phyloP scores from a whole-genome alignment of 1,284 basidiomycete genomes.

The Papiliotrema laurentii region DNA sequence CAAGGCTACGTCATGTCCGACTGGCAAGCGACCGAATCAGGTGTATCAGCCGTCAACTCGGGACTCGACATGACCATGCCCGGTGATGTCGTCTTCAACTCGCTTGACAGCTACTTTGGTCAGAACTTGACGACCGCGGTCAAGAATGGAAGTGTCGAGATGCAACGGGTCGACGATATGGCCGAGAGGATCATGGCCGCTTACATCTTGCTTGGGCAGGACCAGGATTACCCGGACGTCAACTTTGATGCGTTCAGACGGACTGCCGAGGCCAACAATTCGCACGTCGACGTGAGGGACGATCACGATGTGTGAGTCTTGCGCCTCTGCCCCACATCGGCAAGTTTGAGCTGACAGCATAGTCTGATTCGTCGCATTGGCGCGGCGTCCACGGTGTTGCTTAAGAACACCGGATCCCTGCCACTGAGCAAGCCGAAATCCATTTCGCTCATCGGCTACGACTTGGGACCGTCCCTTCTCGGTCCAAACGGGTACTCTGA shows the following conservation, averaged over 20 bases:
- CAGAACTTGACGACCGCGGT: slow-evolving; percentile 55
- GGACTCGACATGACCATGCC: slow-evolving; percentile 66
- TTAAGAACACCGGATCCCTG: slow-evolving; percentile 64
- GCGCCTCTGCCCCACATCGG: neutral
- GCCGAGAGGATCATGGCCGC: slow-evolving; percentile 60
- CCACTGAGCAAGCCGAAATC: slow-evolving; percentile 53
- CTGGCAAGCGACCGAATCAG: slow-evolving; percentile 61
- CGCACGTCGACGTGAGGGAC: slow-evolving; percentile 65
- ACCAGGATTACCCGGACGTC: slow-evolving; percentile 54
- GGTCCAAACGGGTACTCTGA: slow-evolving; percentile 72
- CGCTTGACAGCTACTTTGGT: slow-evolving; percentile 54
- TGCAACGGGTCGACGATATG: slow-evolving; percentile 60
- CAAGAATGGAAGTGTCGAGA: slow-evolving; percentile 54
- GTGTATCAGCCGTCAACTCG: slow-evolving; percentile 52
- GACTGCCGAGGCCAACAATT: slow-evolving; percentile 44
- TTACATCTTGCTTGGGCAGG: slow-evolving; percentile 62
- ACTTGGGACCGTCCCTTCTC: slow-evolving; percentile 62
- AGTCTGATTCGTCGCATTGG: slow-evolving; percentile 70
- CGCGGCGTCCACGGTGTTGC: slow-evolving; percentile 64
- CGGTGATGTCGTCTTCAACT: slow-evolving; percentile 58
- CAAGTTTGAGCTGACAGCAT: slow-evolving; percentile 3
- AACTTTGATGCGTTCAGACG: slow-evolving; percentile 40
- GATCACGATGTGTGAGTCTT: slow-evolving; percentile 57
- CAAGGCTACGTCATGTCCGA: slow-evolving; percentile 67
- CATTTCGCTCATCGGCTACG: slow-evolving; percentile 62